A percentile compares a stretch with the other conserved stretches of the same genome.
Evolutionary conservation across 2,329 filamentous ascomycete genomes (phyloP).

Genomic region (Ascochyta clinopodiicola): DNA sequence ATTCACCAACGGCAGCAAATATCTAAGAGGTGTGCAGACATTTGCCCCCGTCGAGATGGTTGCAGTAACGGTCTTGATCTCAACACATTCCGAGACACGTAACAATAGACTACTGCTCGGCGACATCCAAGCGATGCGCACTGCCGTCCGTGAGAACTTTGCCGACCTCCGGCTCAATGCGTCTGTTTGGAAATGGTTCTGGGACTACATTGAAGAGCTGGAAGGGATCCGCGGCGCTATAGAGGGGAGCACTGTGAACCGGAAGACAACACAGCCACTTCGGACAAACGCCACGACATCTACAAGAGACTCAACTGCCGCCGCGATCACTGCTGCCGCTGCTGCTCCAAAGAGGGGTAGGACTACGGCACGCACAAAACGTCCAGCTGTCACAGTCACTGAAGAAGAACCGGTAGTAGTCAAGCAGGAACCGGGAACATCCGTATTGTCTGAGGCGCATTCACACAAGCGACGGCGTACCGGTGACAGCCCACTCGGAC

Average conservation of each 20-base stretch:
- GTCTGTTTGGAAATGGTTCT: constrained; percentile 37
- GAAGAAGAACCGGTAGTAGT: not conserved
- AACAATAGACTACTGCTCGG: constrained; percentile 37
- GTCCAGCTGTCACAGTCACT: not conserved
- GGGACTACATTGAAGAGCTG: constrained; percentile 41
- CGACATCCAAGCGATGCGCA: constrained; percentile 38
- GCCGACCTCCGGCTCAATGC: constrained; percentile 38
- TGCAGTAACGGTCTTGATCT: constrained; percentile 43
- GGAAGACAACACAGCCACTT: not conserved
- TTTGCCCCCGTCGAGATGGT: constrained; percentile 50
- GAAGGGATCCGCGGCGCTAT: constrained; percentile 34
- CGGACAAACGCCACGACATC: not conserved
- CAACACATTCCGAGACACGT: constrained; percentile 35
- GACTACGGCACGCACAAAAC: constrained; percentile 7
- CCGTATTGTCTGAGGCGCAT: not conserved
- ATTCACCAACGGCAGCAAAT: constrained; percentile 39
- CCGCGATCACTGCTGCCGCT: constrained; percentile 9
- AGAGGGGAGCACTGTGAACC: constrained; percentile 29
- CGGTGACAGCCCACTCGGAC: not conserved
- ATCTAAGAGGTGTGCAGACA: constrained; percentile 35
- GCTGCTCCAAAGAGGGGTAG: constrained; percentile 12
- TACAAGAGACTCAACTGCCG: not conserved
- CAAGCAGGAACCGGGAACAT: not conserved
- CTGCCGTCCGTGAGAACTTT: constrained; percentile 35
- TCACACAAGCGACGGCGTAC: constrained; percentile 27